A percentile compares a stretch with the other conserved stretches of the same genome.
These are phyloP conservation scores for Coniochaeta sp. DNA, from an alignment of 2,329 filamentous ascomycete genomes.

Conservation along the genomic window DNA sequence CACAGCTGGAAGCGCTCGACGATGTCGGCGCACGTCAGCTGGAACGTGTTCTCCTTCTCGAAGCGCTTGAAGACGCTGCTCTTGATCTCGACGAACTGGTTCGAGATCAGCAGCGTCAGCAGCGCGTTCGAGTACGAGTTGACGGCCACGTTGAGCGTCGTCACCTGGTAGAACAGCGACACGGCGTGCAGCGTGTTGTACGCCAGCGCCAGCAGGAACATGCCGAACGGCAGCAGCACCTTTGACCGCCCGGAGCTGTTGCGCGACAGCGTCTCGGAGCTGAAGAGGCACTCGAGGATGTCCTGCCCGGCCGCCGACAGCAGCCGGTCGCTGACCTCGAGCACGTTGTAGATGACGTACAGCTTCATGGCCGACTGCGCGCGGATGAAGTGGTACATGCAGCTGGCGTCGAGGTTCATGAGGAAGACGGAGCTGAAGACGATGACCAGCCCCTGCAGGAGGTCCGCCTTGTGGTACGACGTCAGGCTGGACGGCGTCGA, in stretches of 20 bases:
- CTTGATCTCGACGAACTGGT: constrained; percentile 99
- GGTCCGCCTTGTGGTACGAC: constrained; percentile 88
- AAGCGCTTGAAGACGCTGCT: constrained; percentile 98
- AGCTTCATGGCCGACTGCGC: constrained; percentile 96
- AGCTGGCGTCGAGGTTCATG: constrained; percentile 87
- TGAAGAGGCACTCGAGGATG: constrained; percentile 92
- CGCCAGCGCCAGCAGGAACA: constrained; percentile 78
- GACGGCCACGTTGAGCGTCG: constrained; percentile 94
- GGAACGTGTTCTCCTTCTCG: constrained; percentile 95
- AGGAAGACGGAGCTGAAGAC: constrained; percentile 77
- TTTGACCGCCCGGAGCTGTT: constrained; percentile 86
- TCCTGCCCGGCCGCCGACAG: constrained; percentile 91
- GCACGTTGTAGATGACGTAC: constrained; percentile 97
- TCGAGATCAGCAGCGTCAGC: constrained; percentile 85
- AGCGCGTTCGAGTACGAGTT: constrained; percentile 98
- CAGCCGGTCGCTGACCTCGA: constrained; percentile 86
- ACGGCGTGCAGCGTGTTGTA: constrained; percentile 88
- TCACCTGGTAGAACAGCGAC: constrained; percentile 92
- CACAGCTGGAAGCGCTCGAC: constrained; percentile 96
- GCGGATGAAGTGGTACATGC: constrained; percentile 97
- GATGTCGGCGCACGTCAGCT: constrained; percentile 91
- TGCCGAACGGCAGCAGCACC: constrained; percentile 77
- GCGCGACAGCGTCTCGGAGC: constrained; percentile 82
- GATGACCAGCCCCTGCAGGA: constrained; percentile 84
- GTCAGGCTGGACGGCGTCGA: constrained; percentile 80